Evolutionary conservation across 805 yeast genomes (phyloP).

Genomic region (Saccharomycopsis malanga): DNA sequence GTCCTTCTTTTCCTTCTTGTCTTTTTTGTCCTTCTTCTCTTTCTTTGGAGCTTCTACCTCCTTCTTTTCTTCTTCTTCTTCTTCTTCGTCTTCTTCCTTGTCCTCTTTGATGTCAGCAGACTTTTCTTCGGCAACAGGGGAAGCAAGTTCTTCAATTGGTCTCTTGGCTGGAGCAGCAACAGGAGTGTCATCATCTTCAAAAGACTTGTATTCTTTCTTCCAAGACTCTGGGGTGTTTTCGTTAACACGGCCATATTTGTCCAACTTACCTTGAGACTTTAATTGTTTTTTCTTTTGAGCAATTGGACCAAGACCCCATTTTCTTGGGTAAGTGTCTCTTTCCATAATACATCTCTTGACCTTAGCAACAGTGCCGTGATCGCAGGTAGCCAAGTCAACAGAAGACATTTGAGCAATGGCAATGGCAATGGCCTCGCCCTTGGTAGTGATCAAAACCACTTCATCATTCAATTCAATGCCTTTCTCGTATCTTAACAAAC

Average conservation of each 20-base stretch:
- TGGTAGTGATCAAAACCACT: slow-evolving; percentile 95
- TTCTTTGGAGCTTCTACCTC: no score
- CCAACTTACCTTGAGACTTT: slow-evolving; percentile 95
- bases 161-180: slow-evolving; percentile 32
- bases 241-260: slow-evolving; percentile 87
- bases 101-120: slow-evolving; percentile 32
- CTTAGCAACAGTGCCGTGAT: slow-evolving; percentile 97
- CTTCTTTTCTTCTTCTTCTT: slow-evolving; percentile 46
- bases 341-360: slow-evolving; percentile 99
- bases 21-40: slow-evolving; percentile 56
- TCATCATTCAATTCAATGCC: slow-evolving; percentile 97
- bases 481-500: slow-evolving; percentile 93
- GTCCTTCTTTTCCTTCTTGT: slow-evolving; percentile 47
- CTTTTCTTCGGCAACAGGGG: slow-evolving; percentile 42
- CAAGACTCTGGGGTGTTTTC: slow-evolving; percentile 92
- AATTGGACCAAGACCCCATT: slow-evolving; percentile 99
- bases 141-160: slow-evolving; percentile 33
- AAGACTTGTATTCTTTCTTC: slow-evolving; percentile 79
- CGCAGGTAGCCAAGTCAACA: slow-evolving; percentile 92
- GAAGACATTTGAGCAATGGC: slow-evolving; percentile 99
- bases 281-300: slow-evolving; percentile 98
- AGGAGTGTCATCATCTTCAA: slow-evolving; percentile 46
- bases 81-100: slow-evolving; percentile 45
- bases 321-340: slow-evolving; percentile 97
- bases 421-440: slow-evolving; percentile 98